Evolutionary conservation across 768 basidiomycete genomes (phyloP).

Genomic region (Hemileccinum rubropunctum): DNA sequence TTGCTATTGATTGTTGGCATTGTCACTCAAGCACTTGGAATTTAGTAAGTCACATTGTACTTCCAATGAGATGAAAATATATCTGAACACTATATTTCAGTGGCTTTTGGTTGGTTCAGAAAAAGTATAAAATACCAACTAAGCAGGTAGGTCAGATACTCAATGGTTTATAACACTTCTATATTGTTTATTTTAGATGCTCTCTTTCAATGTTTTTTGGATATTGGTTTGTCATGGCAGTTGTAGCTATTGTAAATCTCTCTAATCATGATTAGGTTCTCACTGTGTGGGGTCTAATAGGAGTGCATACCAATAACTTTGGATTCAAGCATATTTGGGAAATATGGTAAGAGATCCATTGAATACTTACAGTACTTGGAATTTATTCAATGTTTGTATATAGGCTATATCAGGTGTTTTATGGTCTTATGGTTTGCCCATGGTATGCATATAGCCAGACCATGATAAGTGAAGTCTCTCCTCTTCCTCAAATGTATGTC

Average conservation of each 20-base stretch:
- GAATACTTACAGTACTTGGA: background rate
- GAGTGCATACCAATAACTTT: conserved; percentile 69
- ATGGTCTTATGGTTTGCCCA: conserved; percentile 71
- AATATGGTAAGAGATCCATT: conserved; percentile 47
- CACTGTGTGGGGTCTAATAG: conserved; percentile 73
- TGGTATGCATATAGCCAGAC: conserved; percentile 84
- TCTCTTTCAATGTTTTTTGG: conserved; percentile 69
- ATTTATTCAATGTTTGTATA: background rate
- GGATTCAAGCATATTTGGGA: conserved; percentile 87
- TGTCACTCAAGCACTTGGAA: conserved; percentile 60
- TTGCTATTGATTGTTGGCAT: conserved; percentile 66
- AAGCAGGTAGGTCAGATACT: conserved; percentile 40
- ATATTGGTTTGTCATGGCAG: conserved; percentile 48
- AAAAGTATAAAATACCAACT: conserved; percentile 58
- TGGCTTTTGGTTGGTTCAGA: conserved; percentile 68
- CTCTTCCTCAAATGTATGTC: conserved; percentile 65
- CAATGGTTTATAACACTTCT: background rate
- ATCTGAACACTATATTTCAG: conserved; percentile 28
- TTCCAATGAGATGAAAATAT: background rate
- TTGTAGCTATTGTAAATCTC: background rate
- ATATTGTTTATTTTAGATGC: conserved; percentile 47
- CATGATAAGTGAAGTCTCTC: conserved; percentile 79
- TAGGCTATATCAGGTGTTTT: conserved; percentile 69
- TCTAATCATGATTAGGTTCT: conserved; percentile 42
- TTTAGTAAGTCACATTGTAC: conserved; percentile 48